A percentile compares a stretch with the other conserved stretches of the same genome.
Evolutionary conservation across 768 basidiomycete genomes (phyloP).

Genomic region (Lactarius pseudohatsudake): DNA sequence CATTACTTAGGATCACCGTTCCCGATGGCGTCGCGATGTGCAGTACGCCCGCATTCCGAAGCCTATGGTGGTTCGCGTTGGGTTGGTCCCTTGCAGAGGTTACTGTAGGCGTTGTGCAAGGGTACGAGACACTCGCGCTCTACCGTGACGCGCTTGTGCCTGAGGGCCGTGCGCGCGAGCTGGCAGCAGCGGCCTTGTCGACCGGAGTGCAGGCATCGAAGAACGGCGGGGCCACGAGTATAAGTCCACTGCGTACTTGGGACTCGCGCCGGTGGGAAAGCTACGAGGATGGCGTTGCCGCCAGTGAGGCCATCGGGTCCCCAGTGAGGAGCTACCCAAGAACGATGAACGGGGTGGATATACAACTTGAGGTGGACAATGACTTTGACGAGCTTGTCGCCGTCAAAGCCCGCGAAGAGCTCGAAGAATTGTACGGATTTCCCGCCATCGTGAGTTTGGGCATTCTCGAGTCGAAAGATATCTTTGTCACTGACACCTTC

Average conservation of each 20-base stretch:
- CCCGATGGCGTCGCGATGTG: constrained; percentile 51
- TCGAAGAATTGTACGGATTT: constrained; percentile 79
- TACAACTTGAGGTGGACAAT: constrained; percentile 50
- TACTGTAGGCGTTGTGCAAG: constrained; percentile 61
- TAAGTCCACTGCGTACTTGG: constrained; percentile 8
- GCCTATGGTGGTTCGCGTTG: constrained; percentile 76
- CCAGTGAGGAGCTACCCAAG: neutral
- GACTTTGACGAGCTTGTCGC: constrained; percentile 66
- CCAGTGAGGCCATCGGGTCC: neutral
- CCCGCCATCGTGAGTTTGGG: constrained; percentile 64
- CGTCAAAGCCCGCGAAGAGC: constrained; percentile 66
- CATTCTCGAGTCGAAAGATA: neutral
- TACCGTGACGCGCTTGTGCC: constrained; percentile 69
- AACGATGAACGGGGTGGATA: constrained; percentile 30
- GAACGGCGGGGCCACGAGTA: constrained; percentile 25
- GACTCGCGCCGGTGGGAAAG: constrained; percentile 21
- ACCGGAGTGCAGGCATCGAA: constrained; percentile 19
- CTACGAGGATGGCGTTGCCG: constrained; percentile 3
- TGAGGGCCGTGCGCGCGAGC: constrained; percentile 41
- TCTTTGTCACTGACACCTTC: constrained; percentile 1
- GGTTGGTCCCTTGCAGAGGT: constrained; percentile 76
- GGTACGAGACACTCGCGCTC: constrained; percentile 63
- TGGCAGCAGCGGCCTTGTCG: constrained; percentile 36
- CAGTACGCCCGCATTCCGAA: constrained; percentile 55
- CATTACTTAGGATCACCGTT: constrained; percentile 52